These are phyloP conservation scores for Solanum etuberosum DNA, from an alignment of 257 asterid genomes.

Conservation along the genomic window DNA sequence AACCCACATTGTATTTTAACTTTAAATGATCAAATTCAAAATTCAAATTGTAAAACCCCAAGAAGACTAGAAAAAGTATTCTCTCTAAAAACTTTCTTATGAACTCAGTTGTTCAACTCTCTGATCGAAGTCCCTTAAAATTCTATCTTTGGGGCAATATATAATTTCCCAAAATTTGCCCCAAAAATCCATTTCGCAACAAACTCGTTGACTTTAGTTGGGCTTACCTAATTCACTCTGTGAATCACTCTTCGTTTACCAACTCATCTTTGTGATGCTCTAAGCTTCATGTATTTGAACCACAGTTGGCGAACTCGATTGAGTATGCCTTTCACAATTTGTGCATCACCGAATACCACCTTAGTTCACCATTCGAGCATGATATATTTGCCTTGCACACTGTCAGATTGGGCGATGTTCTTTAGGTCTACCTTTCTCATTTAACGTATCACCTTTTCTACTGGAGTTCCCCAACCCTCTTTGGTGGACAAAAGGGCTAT, in stretches of 20 bases:
- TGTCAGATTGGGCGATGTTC: background rate
- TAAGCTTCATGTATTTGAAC: background rate
- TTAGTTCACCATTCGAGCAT: background rate
- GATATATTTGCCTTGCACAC: background rate
- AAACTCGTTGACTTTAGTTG: background rate
- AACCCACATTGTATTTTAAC: too few species aligned
- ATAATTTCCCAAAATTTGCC: too few species aligned
- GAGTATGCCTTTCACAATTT: too few species aligned
- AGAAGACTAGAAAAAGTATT: background rate
- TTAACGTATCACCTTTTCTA: too few species aligned
- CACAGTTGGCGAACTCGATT: background rate
- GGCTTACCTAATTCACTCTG: background rate
- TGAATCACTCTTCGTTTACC: background rate
- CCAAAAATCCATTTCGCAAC: background rate
- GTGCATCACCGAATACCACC: background rate
- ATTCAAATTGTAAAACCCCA: too few species aligned
- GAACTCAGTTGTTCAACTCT: too few species aligned
- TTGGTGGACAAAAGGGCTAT: too few species aligned
- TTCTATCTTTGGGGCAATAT: too few species aligned
- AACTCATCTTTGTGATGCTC: background rate
- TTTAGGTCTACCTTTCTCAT: too few species aligned
- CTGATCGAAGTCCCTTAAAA: too few species aligned
- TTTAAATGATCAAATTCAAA: too few species aligned
- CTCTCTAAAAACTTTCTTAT: background rate
- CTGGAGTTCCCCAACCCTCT: too few species aligned